These are phyloP conservation scores for Fraxinus paxiana DNA, from an alignment of 305 asterid genomes.

Conservation along the genomic window DNA sequence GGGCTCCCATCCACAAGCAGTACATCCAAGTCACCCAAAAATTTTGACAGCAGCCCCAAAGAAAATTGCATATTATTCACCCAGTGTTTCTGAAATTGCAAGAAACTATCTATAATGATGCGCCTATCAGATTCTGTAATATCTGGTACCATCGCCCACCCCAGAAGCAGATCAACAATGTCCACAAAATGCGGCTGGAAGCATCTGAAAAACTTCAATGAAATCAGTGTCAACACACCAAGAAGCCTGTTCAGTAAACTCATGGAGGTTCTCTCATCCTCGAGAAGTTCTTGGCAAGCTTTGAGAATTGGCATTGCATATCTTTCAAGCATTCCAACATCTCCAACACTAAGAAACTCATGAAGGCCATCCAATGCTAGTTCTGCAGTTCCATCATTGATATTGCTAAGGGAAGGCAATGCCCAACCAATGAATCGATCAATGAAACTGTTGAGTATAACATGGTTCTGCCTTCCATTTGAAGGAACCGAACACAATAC, in stretches of 20 bases:
- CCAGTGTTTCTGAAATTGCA: slow-evolving; percentile 98
- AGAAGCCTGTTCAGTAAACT: slow-evolving; percentile 71
- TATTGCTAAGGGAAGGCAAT: slow-evolving; percentile 60
- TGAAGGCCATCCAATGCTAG: slow-evolving; percentile 80
- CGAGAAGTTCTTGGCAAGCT: slow-evolving; percentile 96
- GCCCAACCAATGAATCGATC: slow-evolving; percentile 96
- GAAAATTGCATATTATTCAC: slow-evolving; percentile 95
- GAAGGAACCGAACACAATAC: slow-evolving; percentile 63
- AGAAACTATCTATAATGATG: slow-evolving; percentile 89
- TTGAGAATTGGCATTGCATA: slow-evolving; percentile 90
- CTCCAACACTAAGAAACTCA: slow-evolving; percentile 87
- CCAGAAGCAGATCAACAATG: slow-evolving; percentile 93
- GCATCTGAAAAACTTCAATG: slow-evolving; percentile 82
- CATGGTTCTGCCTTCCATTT: slow-evolving; percentile 87
- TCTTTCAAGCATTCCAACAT: slow-evolving; percentile 82
- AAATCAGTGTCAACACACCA: slow-evolving; percentile 65
- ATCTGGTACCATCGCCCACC: slow-evolving; percentile 95
- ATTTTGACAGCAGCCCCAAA: slow-evolving; percentile 80
- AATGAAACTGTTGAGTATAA: slow-evolving; percentile 57
- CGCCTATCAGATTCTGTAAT: slow-evolving; percentile 69
- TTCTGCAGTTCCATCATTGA: slow-evolving; percentile 57
- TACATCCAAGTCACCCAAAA: slow-evolving; percentile 92
- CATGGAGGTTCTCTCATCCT: slow-evolving; percentile 93
- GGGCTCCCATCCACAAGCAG: slow-evolving; percentile 86
- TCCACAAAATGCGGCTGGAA: slow-evolving; percentile 96